Conservation (phyloP, 2,329 filamentous ascomycete genomes). For the Lasiodiplodia theobromae region DNA sequence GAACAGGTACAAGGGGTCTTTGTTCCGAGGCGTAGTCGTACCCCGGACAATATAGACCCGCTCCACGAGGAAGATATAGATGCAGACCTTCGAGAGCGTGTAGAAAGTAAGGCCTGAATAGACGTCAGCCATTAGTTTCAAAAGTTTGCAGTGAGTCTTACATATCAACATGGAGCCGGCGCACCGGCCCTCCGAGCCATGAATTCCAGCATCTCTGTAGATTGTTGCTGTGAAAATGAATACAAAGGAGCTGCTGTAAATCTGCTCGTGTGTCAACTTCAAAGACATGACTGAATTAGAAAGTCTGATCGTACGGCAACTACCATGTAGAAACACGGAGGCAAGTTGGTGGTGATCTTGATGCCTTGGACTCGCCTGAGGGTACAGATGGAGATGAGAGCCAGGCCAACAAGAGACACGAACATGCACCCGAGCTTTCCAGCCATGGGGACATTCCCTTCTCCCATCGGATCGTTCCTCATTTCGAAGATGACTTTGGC, state of each 20-base stretch:
- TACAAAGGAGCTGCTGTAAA: neutral
- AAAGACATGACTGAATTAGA: too few relatives aligned
- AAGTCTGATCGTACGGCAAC: neutral
- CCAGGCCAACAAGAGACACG: neutral
- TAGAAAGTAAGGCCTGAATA: constrained; percentile 5
- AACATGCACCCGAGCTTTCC: constrained; percentile 18
- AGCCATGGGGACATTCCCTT: constrained; percentile 3
- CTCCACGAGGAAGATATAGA: constrained; percentile 17
- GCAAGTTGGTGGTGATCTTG: neutral
- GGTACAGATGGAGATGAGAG: constrained; percentile 1
- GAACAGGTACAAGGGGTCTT: constrained; percentile 2
- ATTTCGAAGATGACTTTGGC: neutral
- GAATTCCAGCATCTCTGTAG: neutral
- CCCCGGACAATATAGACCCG: constrained; percentile 12
- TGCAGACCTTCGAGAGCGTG: neutral
- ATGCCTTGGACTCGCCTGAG: constrained; percentile 5
- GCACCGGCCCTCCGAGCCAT: neutral
- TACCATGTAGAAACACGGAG: constrained; percentile 2
- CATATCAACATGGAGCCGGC: constrained; percentile 7
- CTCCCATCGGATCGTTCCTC: neutral
- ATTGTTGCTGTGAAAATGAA: neutral
- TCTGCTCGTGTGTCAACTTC: neutral
- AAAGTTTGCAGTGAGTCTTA: neutral
- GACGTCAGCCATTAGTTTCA: neutral
- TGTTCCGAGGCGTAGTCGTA: neutral